These are phyloP conservation scores for Suillus placidus DNA, from an alignment of 768 basidiomycete genomes.

Conservation along the genomic window DNA sequence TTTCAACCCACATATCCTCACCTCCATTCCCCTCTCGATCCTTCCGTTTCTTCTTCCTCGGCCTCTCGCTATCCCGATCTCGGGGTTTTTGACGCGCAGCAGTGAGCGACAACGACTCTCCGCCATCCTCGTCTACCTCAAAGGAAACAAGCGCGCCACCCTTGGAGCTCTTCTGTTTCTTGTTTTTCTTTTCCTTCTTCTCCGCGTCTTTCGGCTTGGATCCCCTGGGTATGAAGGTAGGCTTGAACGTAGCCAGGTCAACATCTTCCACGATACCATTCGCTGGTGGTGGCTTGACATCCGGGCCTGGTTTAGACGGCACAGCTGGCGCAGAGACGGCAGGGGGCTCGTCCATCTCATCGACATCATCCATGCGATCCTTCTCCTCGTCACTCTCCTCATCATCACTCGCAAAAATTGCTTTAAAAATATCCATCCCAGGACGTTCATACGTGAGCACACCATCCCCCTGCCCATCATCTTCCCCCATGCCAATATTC, in stretches of 20 bases:
- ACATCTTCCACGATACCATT: constrained; percentile 27
- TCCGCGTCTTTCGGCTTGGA: constrained; percentile 41
- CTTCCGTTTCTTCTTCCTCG: constrained; percentile 49
- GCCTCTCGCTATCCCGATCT: constrained; percentile 36
- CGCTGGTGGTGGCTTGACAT: neutral
- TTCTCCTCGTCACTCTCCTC: constrained; percentile 79
- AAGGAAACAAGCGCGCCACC: constrained; percentile 67
- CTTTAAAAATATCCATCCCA: constrained; percentile 92
- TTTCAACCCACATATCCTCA: constrained; percentile 73
- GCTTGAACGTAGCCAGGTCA: constrained; percentile 80
- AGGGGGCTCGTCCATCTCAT: constrained; percentile 10
- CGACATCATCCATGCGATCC: constrained; percentile 26
- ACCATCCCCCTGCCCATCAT: constrained; percentile 86
- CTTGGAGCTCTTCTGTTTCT: constrained; percentile 47
- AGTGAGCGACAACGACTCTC: constrained; percentile 35
- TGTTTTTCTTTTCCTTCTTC: constrained; percentile 53
- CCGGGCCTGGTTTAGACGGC: constrained; percentile 12
- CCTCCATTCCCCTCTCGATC: constrained; percentile 43
- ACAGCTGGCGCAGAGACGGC: constrained; percentile 17
- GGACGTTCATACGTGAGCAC: constrained; percentile 89
- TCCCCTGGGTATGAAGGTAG: constrained; percentile 73
- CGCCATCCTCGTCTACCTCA: constrained; percentile 68
- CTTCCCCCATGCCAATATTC: constrained; percentile 90
- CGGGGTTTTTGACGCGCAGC: constrained; percentile 35
- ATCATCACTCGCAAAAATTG: constrained; percentile 95